phyloP scores from a whole-genome alignment of 140 eudicot genomes.

The Senecio squalidus region DNA sequence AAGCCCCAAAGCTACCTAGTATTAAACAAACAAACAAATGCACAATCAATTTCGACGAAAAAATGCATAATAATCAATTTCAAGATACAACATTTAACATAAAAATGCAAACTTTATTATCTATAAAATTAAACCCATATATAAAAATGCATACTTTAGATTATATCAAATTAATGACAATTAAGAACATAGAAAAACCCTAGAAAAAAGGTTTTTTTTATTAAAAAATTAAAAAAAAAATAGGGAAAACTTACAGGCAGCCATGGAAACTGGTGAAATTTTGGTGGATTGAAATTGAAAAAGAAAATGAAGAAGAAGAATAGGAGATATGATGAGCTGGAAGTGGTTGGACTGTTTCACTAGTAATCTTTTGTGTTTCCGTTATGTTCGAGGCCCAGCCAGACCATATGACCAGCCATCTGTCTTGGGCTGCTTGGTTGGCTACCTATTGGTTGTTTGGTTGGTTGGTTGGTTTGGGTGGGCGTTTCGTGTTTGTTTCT shows the following conservation, averaged over 20 bases:
- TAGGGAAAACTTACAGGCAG: constrained; percentile 35
- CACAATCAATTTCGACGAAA: too few species aligned
- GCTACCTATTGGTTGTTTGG: too few species aligned
- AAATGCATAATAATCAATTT: too few species aligned
- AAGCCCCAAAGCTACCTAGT: constrained; percentile 47
- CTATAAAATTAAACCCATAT: too few species aligned
- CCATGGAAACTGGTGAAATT: constrained; percentile 23
- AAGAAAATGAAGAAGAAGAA: constrained; percentile 15
- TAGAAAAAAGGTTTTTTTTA: background rate
- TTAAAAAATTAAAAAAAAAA: background rate
- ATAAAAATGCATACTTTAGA: background rate
- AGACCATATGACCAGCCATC: background rate
- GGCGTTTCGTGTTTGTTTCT: too few species aligned
- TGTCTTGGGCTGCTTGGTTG: constrained; percentile 7
- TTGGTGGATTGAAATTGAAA: constrained; percentile 10
- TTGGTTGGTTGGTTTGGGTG: too few species aligned
- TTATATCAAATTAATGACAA: background rate
- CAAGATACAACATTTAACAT: background rate
- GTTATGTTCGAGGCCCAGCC: constrained; percentile 28
- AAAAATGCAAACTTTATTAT: constrained; percentile 1
- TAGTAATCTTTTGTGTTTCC: constrained; percentile 5
- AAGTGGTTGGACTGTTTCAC: constrained; percentile 4
- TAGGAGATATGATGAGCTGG: constrained; percentile 5
- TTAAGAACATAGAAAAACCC: constrained; percentile 4
- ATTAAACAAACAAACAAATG: constrained; percentile 1